These are phyloP conservation scores for Talaromyces sp. DNA, from an alignment of 2,329 filamentous ascomycete genomes.

Conservation along the genomic window DNA sequence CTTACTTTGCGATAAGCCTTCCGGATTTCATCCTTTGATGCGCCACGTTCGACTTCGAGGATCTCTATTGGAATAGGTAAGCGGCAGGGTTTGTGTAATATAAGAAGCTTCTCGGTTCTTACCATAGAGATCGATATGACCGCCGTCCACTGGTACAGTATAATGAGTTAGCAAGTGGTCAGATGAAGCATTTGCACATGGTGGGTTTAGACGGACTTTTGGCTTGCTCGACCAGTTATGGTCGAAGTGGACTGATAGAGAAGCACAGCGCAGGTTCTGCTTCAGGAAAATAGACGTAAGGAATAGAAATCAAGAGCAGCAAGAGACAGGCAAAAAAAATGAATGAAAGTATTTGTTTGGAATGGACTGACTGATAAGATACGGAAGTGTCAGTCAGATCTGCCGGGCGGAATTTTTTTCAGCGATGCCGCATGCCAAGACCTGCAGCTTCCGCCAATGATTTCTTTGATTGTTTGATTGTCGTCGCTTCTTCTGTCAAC, in stretches of 20 bases:
- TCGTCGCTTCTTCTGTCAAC: neutral
- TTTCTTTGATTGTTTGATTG: neutral
- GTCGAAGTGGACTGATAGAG: neutral
- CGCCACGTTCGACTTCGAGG: slow-evolving; percentile 66
- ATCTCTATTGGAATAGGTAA: slow-evolving; percentile 70
- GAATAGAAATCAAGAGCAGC: neutral
- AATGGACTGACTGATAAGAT: slow-evolving; percentile 8
- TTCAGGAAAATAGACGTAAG: neutral
- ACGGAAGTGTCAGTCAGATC: neutral
- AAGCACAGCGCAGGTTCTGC: neutral
- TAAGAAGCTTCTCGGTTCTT: slow-evolving; percentile 20
- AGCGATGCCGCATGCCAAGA: slow-evolving; percentile 1
- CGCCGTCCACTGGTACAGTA: slow-evolving; percentile 8
- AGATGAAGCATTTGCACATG: neutral
- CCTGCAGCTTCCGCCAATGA: neutral
- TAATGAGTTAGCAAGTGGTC: neutral
- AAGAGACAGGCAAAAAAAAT: neutral
- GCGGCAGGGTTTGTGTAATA: neutral
- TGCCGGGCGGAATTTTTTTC: slow-evolving; percentile 10
- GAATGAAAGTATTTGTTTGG: neutral
- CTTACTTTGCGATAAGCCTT: slow-evolving; percentile 90
- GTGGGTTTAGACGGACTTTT: slow-evolving; percentile 1
- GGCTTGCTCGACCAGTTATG: neutral
- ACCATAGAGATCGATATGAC: slow-evolving; percentile 59
- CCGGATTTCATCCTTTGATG: slow-evolving; percentile 77